Evolutionary conservation across 2,329 filamentous ascomycete genomes (phyloP).

Genomic region (Stromatinia cepivora): DNA sequence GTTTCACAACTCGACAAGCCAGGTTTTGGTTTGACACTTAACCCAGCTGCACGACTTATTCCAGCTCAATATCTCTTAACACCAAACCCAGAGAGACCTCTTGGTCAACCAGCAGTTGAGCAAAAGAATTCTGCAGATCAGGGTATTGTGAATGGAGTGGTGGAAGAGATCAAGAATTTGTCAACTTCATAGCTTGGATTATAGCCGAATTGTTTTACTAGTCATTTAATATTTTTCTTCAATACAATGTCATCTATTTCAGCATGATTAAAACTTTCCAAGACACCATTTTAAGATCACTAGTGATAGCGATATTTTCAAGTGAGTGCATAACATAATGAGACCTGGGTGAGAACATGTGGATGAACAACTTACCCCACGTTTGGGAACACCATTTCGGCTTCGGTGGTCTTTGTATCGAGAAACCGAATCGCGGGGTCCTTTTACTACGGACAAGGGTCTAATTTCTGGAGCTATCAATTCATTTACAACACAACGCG

Average conservation of each 20-base stretch:
- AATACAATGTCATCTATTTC: background rate
- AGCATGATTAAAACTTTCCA: background rate
- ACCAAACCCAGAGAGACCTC: conserved; percentile 57
- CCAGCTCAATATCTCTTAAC: conserved; percentile 72
- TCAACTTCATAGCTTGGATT: conserved; percentile 27
- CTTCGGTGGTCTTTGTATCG: conserved; percentile 27
- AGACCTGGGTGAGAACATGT: background rate
- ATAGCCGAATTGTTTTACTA: conserved; percentile 19
- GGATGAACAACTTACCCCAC: conserved; percentile 19
- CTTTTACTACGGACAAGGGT: conserved; percentile 15
- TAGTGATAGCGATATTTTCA: background rate
- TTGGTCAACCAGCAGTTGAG: conserved; percentile 37
- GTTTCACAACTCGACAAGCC: conserved; percentile 81
- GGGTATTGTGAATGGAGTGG: conserved; percentile 42
- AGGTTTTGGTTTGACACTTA: conserved; percentile 86
- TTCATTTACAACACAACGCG: background rate
- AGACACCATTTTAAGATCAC: background rate
- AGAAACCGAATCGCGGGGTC: conserved; percentile 33
- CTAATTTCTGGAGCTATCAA: background rate
- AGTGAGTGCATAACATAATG: background rate
- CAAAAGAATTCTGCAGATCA: conserved; percentile 34
- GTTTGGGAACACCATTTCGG: background rate
- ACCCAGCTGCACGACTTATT: conserved; percentile 73
- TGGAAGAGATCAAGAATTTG: conserved; percentile 33
- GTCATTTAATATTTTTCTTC: background rate